These are phyloP conservation scores for Phytophthora aleatoria DNA, from an alignment of 352 stramenopile genomes.

Conservation along the genomic window DNA sequence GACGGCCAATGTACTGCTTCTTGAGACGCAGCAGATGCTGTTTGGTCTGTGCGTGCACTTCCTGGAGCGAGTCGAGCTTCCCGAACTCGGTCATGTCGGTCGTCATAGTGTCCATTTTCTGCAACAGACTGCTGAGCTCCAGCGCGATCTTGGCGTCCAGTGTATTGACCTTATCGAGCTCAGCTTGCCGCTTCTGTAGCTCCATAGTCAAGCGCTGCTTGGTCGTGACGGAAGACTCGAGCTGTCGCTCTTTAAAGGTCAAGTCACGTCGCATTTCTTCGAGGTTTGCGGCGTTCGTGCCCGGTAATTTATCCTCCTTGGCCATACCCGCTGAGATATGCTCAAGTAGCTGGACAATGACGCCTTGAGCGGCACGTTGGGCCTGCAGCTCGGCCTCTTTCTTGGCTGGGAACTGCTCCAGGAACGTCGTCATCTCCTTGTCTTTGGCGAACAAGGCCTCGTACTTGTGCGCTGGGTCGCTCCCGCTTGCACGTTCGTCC, in stretches of 20 bases:
- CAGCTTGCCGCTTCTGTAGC: conserved; percentile 84
- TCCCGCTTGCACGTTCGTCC: conserved; percentile 67
- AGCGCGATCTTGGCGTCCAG: conserved; percentile 88
- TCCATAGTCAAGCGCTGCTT: conserved; percentile 88
- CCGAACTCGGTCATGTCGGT: conserved; percentile 89
- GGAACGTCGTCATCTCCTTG: conserved; percentile 92
- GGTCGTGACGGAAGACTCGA: conserved; percentile 90
- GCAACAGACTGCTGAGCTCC: conserved; percentile 79
- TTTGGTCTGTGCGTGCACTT: conserved; percentile 81
- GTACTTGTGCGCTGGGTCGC: conserved; percentile 85
- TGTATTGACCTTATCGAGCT: conserved; percentile 92
- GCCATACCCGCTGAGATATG: conserved; percentile 82
- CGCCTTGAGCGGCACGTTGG: conserved; percentile 62
- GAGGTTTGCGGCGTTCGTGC: conserved; percentile 58
- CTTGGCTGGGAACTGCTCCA: conserved; percentile 82
- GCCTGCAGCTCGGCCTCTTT: conserved; percentile 65
- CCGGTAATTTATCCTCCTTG: conserved; percentile 80
- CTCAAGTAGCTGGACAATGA: conserved; percentile 91
- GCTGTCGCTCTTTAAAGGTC: conserved; percentile 92
- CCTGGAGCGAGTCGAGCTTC: conserved; percentile 87
- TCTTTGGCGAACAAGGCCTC: conserved; percentile 90
- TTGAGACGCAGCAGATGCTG: conserved; percentile 71
- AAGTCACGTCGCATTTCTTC: conserved; percentile 91
- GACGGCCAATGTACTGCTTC: conserved; percentile 85
- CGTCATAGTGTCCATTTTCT: conserved; percentile 90